phyloP scores from a whole-genome alignment of 306 rosid genomes.

The Pyrus betulifolia region DNA sequence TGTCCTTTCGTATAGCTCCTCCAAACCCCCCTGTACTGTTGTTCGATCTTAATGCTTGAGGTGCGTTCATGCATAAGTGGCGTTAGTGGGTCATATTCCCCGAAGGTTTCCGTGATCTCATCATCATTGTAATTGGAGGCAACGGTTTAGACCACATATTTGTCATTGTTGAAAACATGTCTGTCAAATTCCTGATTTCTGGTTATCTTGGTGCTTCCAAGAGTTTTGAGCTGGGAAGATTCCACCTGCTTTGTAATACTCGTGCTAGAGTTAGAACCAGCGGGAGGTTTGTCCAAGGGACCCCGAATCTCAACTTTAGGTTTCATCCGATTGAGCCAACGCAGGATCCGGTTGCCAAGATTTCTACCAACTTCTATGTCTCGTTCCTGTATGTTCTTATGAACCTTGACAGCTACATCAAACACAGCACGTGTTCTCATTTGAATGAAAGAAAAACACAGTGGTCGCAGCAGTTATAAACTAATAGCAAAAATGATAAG shows the following conservation, averaged over 20 bases:
- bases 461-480: neutral
- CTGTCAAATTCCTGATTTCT: constrained; percentile 46
- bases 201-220: constrained; percentile 22
- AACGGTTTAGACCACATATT: constrained; percentile 34
- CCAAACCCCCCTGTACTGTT: constrained; percentile 28
- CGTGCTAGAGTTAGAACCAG: constrained; percentile 21
- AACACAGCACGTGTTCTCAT: constrained; percentile 72
- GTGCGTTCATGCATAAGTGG: constrained; percentile 27
- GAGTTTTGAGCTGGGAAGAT: constrained; percentile 33
- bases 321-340: constrained; percentile 65
- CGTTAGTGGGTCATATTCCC: constrained; percentile 51
- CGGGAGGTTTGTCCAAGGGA: constrained; percentile 11
- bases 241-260: constrained; percentile 26
- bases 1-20: constrained; percentile 58
- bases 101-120: constrained; percentile 45
- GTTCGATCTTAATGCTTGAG: constrained; percentile 25
- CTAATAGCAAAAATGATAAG: neutral
- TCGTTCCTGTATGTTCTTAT: constrained; percentile 67
- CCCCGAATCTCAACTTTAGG: constrained; percentile 83
- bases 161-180: constrained; percentile 45
- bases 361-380: constrained; percentile 83
- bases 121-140: constrained; percentile 52
- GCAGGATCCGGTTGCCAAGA: constrained; percentile 68
- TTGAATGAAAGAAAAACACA: constrained; percentile 5
- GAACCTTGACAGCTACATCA: constrained; percentile 60